Conservation (phyloP, 768 basidiomycete genomes). For the Mycena rebaudengoi region DNA sequence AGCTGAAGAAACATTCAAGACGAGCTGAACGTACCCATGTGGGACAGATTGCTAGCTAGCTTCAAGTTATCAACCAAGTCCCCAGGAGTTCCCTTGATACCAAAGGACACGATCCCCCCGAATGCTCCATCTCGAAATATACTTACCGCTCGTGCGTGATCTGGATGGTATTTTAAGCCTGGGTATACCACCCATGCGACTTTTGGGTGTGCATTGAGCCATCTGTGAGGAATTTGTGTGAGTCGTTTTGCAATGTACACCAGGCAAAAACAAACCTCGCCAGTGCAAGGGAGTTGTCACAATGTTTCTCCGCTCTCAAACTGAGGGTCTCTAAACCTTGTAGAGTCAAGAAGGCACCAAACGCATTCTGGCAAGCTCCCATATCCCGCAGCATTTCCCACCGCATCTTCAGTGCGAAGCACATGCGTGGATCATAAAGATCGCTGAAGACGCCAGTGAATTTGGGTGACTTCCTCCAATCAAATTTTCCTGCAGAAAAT, state of each 20-base stretch:
- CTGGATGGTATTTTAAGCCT: conserved; percentile 10
- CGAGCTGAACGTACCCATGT: conserved; percentile 22
- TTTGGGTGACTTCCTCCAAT: conserved; percentile 60
- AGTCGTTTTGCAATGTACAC: too few species aligned
- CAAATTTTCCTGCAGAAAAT: conserved; percentile 56
- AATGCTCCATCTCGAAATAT: not conserved
- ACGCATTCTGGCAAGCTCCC: conserved; percentile 62
- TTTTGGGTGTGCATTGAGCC: conserved; percentile 19
- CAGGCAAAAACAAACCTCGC: conserved; percentile 3
- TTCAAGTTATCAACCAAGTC: conserved; percentile 18
- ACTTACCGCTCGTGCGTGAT: not conserved
- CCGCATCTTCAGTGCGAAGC: conserved; percentile 37
- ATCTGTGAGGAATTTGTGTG: not conserved
- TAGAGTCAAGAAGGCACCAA: conserved; percentile 64
- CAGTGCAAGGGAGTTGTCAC: conserved; percentile 17
- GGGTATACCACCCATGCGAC: conserved; percentile 19
- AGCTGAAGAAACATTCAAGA: not conserved
- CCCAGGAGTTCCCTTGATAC: conserved; percentile 10
- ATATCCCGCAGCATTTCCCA: conserved; percentile 65
- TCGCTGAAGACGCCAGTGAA: conserved; percentile 44
- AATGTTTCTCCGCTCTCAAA: conserved; percentile 11
- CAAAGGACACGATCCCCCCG: conserved; percentile 22
- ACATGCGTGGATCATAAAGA: conserved; percentile 11
- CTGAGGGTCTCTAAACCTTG: conserved; percentile 46
- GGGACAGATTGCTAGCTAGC: conserved; percentile 16